Conservation (phyloP, 768 basidiomycete genomes). For the Gymnopilus junonius region DNA sequence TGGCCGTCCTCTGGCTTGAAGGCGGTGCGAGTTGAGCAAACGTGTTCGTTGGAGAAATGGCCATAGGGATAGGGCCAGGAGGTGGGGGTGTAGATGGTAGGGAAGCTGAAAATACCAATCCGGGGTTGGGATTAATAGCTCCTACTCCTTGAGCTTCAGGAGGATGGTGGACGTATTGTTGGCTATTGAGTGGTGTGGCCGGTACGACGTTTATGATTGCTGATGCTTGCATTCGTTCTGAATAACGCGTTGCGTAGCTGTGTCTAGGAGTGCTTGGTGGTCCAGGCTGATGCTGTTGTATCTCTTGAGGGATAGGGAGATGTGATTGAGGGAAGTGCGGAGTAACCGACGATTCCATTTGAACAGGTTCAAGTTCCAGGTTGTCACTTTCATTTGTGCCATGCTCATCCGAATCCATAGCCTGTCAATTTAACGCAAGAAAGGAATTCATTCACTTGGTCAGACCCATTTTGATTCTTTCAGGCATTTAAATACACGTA, state of each 20-base stretch:
- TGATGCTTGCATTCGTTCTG: constrained; percentile 15
- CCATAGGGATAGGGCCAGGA: constrained; percentile 23
- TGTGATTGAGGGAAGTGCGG: constrained; percentile 7
- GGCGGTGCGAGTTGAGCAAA: constrained; percentile 13
- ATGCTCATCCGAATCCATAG: constrained; percentile 20
- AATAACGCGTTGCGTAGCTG: constrained; percentile 12
- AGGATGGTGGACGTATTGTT: not conserved
- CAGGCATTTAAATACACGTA: constrained; percentile 30
- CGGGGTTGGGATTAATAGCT: not conserved
- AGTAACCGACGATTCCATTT: not conserved
- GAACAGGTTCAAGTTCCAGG: not conserved
- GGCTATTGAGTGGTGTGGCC: constrained; percentile 16
- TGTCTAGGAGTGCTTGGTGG: constrained; percentile 11
- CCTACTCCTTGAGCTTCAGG: not conserved
- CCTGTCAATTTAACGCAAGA: not conserved
- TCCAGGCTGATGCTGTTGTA: not conserved
- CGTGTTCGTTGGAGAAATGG: constrained; percentile 28
- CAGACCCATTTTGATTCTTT: not conserved
- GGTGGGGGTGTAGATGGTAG: constrained; percentile 15
- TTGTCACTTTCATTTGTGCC: not conserved
- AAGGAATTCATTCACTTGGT: constrained; percentile 25
- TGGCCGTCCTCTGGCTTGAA: constrained; percentile 13
- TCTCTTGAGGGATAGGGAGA: not conserved
- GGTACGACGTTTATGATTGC: constrained; percentile 20
- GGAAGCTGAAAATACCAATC: constrained; percentile 2